These are phyloP conservation scores for Vitis hybrid DNA, from an alignment of 177 flowering plant species.

Conservation along the genomic window DNA sequence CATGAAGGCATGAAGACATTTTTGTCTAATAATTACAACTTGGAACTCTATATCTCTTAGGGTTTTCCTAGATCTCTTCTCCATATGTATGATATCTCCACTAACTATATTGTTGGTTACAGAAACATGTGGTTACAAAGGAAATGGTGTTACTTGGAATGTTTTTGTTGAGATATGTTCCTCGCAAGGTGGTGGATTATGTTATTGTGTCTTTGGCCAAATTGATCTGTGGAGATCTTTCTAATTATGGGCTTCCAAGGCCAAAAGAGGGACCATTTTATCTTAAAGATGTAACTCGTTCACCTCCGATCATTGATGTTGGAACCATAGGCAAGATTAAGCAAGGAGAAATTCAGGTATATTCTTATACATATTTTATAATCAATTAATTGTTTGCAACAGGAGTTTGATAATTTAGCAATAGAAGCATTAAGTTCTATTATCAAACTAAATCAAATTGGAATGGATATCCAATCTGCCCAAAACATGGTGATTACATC, in stretches of 20 bases:
- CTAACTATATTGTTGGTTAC: not conserved
- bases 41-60: not conserved
- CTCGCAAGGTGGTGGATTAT: not conserved
- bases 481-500: no score
- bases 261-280: constrained; percentile 37
- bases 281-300: constrained; percentile 27
- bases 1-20: not conserved
- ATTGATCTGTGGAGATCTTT: constrained; percentile 21
- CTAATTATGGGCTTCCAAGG: constrained; percentile 25
- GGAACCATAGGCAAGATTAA: constrained; percentile 37
- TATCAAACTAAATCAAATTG: no score
- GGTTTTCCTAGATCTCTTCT: not conserved
- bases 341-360: constrained; percentile 36
- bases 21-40: not conserved
- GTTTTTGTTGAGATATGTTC: not conserved
- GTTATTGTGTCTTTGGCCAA: not conserved
- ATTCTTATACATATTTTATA: no score
- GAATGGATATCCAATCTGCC: no score
- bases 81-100: no score
- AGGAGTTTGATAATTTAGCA: no score
- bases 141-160: constrained; percentile 5
- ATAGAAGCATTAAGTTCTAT: no score
- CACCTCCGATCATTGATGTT: constrained; percentile 37
- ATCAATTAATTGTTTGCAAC: no score
- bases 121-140: constrained; percentile 7